Base-by-base conservation (phyloP, 345 rosid genomes). In the Clausena lansium region DNA sequence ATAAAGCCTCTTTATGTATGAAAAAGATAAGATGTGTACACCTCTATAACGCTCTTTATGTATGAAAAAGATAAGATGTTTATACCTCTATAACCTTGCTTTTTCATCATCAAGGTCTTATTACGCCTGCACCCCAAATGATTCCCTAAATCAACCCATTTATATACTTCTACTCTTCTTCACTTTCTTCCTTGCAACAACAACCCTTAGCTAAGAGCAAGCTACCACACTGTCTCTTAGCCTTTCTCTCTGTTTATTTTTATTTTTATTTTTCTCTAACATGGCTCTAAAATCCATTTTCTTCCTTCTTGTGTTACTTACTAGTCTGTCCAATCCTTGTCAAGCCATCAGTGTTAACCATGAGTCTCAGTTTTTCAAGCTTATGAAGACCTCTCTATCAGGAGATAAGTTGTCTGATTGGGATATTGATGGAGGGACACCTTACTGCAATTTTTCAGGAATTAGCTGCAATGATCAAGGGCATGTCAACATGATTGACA, bases 381-480 rank as follows among this genome's bases (percentile, higher is more conserved):
- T 92, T 50, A 82, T 92, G 88, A 92, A 78, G 81, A 27, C 47
- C 66, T 91, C 91, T 30, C 81, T 93, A 13, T 83, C 86, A 24
- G 94, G 95, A 58, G 67, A 80, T 2, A 81, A 85, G 64, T 78
- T 91, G 74, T 84, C 89, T 55, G 84, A 82, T 70, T 95, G 98
- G 98, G 80, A 89, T 65, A 59, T 81, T 55, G 59, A 71, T n/a
- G 89, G 82, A 61, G 81, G 73, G 32, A 82, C 72, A 47, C 63
- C 84, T 64, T 81, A 57, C 83, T 95, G 98, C 86, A 85, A 92
- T 76, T 91, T 91, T 82, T 81, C 82, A 1, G 98, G 98, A 15
- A 86, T 95, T 62, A 32, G 80, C 80, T 95, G 98, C 84, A 84
- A 95, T 66, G 39, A 62, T 55, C 62, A 70, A 69, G 98, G 97